These are phyloP conservation scores for Klebsormidium nitens DNA, from an alignment of 139 green algal species.

Conservation along the genomic window DNA sequence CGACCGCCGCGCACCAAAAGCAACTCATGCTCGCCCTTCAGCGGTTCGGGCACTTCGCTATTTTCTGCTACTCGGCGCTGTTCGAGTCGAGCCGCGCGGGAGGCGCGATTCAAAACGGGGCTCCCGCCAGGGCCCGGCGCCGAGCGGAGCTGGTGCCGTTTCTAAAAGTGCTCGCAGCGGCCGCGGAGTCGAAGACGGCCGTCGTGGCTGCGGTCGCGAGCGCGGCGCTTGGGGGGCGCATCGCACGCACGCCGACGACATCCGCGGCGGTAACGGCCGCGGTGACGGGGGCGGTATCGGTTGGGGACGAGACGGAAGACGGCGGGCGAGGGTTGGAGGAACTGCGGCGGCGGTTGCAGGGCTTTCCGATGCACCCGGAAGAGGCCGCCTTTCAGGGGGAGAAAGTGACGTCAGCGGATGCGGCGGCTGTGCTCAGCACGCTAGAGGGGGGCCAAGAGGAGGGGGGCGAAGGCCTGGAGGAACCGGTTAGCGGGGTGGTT, in stretches of 20 bases:
- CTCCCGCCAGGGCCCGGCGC: neutral
- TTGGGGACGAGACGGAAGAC: neutral
- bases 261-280: conserved; percentile 5
- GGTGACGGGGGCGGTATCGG: neutral
- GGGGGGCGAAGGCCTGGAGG: too few species aligned
- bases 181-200: conserved; percentile 6
- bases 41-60: conserved; percentile 24
- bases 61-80: conserved; percentile 25
- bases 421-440: neutral
- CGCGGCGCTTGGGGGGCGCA: conserved; percentile 5
- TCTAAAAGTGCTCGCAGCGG: conserved; percentile 9
- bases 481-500: too few species aligned
- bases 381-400: too few species aligned
- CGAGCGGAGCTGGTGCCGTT: conserved; percentile 11
- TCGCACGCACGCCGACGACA: conserved; percentile 9
- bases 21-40: conserved; percentile 13
- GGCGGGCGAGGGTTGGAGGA: too few species aligned
- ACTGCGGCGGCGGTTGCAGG: neutral
- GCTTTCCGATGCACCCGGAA: too few species aligned
- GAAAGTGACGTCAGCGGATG: too few species aligned
- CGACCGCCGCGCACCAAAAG: conserved; percentile 7
- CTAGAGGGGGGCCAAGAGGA: neutral
- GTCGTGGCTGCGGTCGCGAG: neutral
- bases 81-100: neutral
- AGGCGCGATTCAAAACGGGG: neutral